phyloP scores from a whole-genome alignment of 169 alveolate genomes.

The Ichthyophthirius multifiliis region DNA sequence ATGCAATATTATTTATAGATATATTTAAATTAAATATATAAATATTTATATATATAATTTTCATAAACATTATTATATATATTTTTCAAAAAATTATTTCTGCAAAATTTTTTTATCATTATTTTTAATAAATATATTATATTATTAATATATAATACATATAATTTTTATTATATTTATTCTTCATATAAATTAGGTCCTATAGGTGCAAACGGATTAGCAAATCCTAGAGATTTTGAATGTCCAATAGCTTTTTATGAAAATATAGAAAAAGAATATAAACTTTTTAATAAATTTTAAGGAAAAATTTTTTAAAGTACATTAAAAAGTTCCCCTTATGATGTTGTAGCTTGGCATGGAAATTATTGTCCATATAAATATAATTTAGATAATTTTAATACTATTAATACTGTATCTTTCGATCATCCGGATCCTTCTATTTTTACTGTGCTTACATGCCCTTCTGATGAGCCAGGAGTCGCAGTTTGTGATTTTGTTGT shows the following conservation, averaged over 20 bases:
- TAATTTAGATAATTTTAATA: constrained; percentile 64
- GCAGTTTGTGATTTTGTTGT: constrained; percentile 85
- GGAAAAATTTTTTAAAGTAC: constrained; percentile 62
- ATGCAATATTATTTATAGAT: too few relatives aligned
- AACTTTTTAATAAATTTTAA: constrained; percentile 51
- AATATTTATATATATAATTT: too few relatives aligned
- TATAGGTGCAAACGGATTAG: constrained; percentile 83
- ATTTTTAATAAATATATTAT: too few relatives aligned
- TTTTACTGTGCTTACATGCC: constrained; percentile 70
- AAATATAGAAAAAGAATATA: constrained; percentile 45
- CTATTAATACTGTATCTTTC: constrained; percentile 77
- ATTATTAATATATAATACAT: too few relatives aligned
- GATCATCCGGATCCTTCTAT: constrained; percentile 90
- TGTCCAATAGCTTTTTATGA: constrained; percentile 70
- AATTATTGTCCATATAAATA: constrained; percentile 76
- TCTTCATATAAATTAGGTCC: constrained; percentile 83
- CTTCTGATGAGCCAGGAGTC: constrained; percentile 76
- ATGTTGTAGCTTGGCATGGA: constrained; percentile 87
- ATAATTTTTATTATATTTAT: too few relatives aligned
- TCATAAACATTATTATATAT: too few relatives aligned
- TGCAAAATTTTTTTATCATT: too few relatives aligned
- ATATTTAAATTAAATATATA: too few relatives aligned
- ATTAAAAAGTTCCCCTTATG: constrained; percentile 55
- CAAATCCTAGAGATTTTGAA: constrained; percentile 80
- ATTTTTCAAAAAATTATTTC: too few relatives aligned